These are phyloP conservation scores for Phytophthora ohioensis DNA, from an alignment of 352 stramenopile species.

Conservation along the genomic window DNA sequence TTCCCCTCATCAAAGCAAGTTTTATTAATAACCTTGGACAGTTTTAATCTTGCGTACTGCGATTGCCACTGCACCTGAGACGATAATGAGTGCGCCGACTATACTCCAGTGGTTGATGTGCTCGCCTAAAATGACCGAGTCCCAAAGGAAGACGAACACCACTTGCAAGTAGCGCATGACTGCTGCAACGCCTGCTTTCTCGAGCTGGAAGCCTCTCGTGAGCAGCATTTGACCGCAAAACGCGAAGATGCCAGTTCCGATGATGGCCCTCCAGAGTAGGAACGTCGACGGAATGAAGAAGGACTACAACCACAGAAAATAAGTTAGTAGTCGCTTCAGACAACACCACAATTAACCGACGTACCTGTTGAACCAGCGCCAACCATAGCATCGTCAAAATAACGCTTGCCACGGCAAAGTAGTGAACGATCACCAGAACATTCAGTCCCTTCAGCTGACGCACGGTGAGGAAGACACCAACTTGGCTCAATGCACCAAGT, in stretches of 20 bases:
- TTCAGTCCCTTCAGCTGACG: slow-evolving; percentile 54
- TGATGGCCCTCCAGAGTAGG: slow-evolving; percentile 47
- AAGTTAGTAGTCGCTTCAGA: slow-evolving; percentile 1
- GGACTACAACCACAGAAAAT: slow-evolving; percentile 2
- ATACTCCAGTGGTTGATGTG: slow-evolving; percentile 64
- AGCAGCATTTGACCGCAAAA: slow-evolving; percentile 69
- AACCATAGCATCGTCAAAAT: slow-evolving; percentile 48
- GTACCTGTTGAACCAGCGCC: slow-evolving; percentile 50
- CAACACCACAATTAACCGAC: background rate
- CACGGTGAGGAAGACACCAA: slow-evolving; percentile 59
- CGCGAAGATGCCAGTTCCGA: slow-evolving; percentile 45
- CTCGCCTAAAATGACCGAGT: slow-evolving; percentile 64
- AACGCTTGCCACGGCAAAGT: slow-evolving; percentile 59
- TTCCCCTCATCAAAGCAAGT: background rate
- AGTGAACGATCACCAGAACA: slow-evolving; percentile 61
- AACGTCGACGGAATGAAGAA: slow-evolving; percentile 40
- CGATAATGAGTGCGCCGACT: slow-evolving; percentile 62
- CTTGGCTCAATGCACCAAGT: slow-evolving; percentile 49
- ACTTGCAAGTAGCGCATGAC: slow-evolving; percentile 76
- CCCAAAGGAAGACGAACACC: slow-evolving; percentile 71
- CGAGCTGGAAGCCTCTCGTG: slow-evolving; percentile 75
- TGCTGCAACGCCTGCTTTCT: slow-evolving; percentile 65
- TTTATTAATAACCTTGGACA: slow-evolving; percentile 6
- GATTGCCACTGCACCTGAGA: slow-evolving; percentile 55
- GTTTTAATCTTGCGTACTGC: slow-evolving; percentile 47